Percentiles rank a stretch among this genome's conserved stretches.
These are phyloP conservation scores for Lactarius evosmus DNA, from an alignment of 768 basidiomycete genomes.

Conservation along the genomic window DNA sequence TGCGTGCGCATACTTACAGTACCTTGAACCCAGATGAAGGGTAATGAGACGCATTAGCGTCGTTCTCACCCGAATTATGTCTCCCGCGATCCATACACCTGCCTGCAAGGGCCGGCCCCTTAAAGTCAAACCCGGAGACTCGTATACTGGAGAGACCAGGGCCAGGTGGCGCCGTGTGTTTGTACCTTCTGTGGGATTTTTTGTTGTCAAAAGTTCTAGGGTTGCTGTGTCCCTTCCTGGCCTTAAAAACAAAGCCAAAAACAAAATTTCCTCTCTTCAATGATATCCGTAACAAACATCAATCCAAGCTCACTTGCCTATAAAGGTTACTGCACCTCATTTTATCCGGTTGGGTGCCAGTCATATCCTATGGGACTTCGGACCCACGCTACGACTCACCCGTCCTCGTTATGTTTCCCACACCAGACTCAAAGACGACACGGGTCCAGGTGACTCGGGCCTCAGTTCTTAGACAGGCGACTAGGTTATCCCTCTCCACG, in stretches of 20 bases:
- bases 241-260: slow-evolving; percentile 92
- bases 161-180: slow-evolving; percentile 45
- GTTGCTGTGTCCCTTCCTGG: slow-evolving; percentile 83
- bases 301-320: slow-evolving; percentile 76
- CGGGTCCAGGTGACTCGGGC: no score
- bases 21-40: slow-evolving; percentile 22
- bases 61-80: slow-evolving; percentile 18
- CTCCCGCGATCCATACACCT: slow-evolving; percentile 44
- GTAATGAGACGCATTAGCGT: slow-evolving; percentile 19
- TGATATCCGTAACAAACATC: slow-evolving; percentile 67
- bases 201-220: slow-evolving; percentile 41
- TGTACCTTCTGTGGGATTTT: not conserved
- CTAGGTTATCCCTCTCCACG: not conserved
- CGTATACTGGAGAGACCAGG: slow-evolving; percentile 84
- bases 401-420: no score
- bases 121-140: slow-evolving; percentile 72
- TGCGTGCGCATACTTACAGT: no score
- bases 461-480: no score
- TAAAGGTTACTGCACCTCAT: no score
- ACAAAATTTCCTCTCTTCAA: slow-evolving; percentile 92
- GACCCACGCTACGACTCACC: no score
- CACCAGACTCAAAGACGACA: no score
- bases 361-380: no score
- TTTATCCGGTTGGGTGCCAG: no score
- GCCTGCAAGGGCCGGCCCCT: slow-evolving; percentile 54